Conservation (phyloP, 2,329 filamentous ascomycete species). For the Exophiala sideris region DNA sequence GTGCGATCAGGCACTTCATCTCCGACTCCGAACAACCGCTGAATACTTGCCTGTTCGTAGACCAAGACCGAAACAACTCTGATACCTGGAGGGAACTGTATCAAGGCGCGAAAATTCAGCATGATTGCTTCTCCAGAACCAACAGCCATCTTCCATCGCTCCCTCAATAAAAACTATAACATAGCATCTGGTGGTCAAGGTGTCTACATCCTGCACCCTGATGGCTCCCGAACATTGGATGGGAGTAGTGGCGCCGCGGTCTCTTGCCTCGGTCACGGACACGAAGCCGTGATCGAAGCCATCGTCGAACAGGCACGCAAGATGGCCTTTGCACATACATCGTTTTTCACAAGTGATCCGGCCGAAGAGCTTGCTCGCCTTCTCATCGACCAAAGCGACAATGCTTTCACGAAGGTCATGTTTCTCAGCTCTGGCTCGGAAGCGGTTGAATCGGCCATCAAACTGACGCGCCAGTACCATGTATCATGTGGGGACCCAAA, state of each 20-base stretch:
- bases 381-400: conserved; percentile 49
- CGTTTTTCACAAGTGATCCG: conserved; percentile 41
- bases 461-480: conserved; percentile 49
- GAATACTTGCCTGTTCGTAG: no score
- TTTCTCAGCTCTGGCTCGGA: conserved; percentile 58
- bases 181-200: conserved; percentile 34
- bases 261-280: conserved; percentile 46
- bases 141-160: conserved; percentile 3
- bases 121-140: not conserved
- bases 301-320: conserved; percentile 41
- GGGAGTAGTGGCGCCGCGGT: conserved; percentile 49
- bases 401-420: conserved; percentile 53
- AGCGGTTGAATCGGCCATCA: conserved; percentile 48
- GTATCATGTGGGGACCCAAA: conserved; percentile 35
- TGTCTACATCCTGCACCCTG: conserved; percentile 39
- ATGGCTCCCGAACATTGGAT: conserved; percentile 45
- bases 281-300: conserved; percentile 42
- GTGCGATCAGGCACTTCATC: no score
- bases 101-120: not conserved
- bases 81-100: no score
- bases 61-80: no score
- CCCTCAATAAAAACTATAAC: not conserved
- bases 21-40: no score
- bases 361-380: conserved; percentile 44
- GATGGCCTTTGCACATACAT: conserved; percentile 44